phyloP scores from a whole-genome alignment of 2,329 filamentous ascomycete species.

The Pyricularia sp. region DNA sequence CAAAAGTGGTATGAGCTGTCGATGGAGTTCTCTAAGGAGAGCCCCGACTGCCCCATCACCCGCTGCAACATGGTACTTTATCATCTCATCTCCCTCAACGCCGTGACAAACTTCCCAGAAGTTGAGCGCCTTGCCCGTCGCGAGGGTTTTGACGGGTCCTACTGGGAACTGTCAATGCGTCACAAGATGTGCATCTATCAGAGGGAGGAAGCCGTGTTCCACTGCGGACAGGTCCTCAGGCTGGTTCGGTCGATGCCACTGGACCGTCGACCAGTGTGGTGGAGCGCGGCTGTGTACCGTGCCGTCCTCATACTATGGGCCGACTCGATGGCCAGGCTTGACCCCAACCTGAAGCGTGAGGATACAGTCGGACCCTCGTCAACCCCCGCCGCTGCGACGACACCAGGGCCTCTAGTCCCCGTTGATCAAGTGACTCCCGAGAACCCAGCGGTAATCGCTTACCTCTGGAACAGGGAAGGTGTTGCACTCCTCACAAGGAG shows the following conservation, averaged over 20 bases:
- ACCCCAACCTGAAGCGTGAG: slow-evolving; percentile 26
- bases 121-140: slow-evolving; percentile 57
- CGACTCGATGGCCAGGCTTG: slow-evolving; percentile 44
- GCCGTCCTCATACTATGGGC: slow-evolving; percentile 54
- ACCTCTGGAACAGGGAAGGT: slow-evolving; percentile 28
- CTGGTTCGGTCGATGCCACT: slow-evolving; percentile 50
- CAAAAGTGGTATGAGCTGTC: slow-evolving; percentile 61
- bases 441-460: slow-evolving; percentile 25
- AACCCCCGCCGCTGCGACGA: neutral
- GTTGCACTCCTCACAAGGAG: slow-evolving; percentile 23
- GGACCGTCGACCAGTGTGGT: slow-evolving; percentile 57
- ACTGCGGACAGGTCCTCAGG: slow-evolving; percentile 58
- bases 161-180: slow-evolving; percentile 43
- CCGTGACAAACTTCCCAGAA: slow-evolving; percentile 57
- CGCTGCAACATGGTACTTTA: slow-evolving; percentile 59
- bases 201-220: slow-evolving; percentile 54
- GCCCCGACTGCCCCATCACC: slow-evolving; percentile 49
- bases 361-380: slow-evolving; percentile 9
- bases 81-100: slow-evolving; percentile 61
- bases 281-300: slow-evolving; percentile 62
- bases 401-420: slow-evolving; percentile 13
- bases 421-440: slow-evolving; percentile 32
- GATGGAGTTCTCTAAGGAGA: slow-evolving; percentile 42
- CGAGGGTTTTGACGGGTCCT: slow-evolving; percentile 46
- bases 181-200: slow-evolving; percentile 56